These are phyloP conservation scores for Citrullus colocynthis DNA, from an alignment of 306 rosid species.

Conservation along the genomic window DNA sequence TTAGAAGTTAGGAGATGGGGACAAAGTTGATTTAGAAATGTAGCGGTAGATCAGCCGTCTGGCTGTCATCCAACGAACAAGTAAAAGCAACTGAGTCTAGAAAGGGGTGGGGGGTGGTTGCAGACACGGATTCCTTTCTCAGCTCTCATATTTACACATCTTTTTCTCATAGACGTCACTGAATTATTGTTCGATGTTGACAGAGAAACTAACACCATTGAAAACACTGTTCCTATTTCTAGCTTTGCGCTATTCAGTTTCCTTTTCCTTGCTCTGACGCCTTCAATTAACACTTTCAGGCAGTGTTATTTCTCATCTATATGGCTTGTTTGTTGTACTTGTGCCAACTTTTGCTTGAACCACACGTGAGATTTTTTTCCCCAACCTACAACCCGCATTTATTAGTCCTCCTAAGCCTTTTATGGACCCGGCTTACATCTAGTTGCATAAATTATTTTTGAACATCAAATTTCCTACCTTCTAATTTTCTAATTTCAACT, in stretches of 20 bases:
- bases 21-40: background rate
- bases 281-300: background rate
- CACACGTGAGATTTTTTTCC: background rate
- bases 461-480: background rate
- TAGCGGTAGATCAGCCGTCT: background rate
- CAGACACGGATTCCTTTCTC: slow-evolving; percentile 3
- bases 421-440: background rate
- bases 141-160: background rate
- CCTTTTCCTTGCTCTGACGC: background rate
- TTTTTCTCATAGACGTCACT: background rate
- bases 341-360: background rate
- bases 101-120: background rate
- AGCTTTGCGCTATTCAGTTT: background rate
- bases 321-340: background rate
- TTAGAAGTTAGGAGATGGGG: background rate
- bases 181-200: background rate
- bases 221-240: background rate
- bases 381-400: background rate
- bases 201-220: slow-evolving; percentile 4
- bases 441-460: background rate
- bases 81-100: background rate
- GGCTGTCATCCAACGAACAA: slow-evolving; percentile 8
- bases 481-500: background rate
- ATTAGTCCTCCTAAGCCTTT: background rate
- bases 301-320: background rate